Evolutionary conservation across 768 basidiomycete genomes (phyloP), one percentile per base, ranked within the genome.

Genomic region (Termitomyces sp.): DNA sequence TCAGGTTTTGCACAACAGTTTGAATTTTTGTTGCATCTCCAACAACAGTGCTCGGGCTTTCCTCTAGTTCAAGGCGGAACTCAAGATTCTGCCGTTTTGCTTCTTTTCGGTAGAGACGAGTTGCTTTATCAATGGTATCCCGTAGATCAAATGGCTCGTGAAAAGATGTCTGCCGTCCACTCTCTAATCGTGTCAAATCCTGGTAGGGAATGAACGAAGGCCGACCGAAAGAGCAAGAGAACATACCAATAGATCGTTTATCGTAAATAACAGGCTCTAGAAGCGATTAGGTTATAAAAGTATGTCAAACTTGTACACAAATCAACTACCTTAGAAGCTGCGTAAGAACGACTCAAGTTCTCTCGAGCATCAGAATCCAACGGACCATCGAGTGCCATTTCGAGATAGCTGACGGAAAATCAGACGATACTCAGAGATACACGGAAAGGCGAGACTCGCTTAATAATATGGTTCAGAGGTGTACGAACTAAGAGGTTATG

Each of bases 381-480:
- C 5, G 82, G 81, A 2, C 89, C 88, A 62, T 92, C 84, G 34
- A 94, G 77, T 0, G 91, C 90, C 66, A 92, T 77, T 68, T 94
- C 90, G 47, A 92, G 77, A 63, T 90, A 92, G 65, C 85, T 87
- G 42, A 10, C 46, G 3, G 40, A 32, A 42, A 27, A 14, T 34
- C 34, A 34, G 60, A 32, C 43, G 17, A 46, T 19, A 35, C 32
- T 19, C 2, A 31, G 11, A 21, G 23, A 37, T 23, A 1, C 37
- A 8, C 10, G 29, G 37, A n/a, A 32, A 19, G 29, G 47, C 29
- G 16, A 27, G 12, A 48, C 80, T 37, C 56, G 85, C 84, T 91
- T 92, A 70, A 93, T 92, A 62, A 92, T 92, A 64, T 91, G 89
- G 63, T 91, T 89, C 54, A 90, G 65, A 7, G 89, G 87, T 3